Evolutionary conservation across 805 yeast species (phyloP).

Genomic region (Debaryomyces maramus): DNA sequence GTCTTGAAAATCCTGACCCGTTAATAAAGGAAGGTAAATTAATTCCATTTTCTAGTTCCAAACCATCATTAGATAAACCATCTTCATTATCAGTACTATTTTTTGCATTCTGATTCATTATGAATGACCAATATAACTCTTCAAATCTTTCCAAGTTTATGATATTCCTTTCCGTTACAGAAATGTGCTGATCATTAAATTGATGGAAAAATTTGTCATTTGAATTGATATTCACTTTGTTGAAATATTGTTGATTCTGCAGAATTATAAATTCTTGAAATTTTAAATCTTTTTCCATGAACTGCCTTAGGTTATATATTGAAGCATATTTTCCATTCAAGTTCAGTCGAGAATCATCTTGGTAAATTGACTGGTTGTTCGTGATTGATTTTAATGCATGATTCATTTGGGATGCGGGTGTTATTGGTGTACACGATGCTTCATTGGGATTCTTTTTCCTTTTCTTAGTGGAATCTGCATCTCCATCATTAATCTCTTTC

Average conservation of each 20-base stretch:
- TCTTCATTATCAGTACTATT: constrained; percentile 4
- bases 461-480: background rate
- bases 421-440: constrained; percentile 11
- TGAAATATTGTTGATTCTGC: constrained; percentile 12
- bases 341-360: constrained; percentile 19
- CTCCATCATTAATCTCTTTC: constrained; percentile 10
- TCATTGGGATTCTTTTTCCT: constrained; percentile 4
- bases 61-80: constrained; percentile 23
- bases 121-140: constrained; percentile 42
- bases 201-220: constrained; percentile 5
- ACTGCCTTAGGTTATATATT: constrained; percentile 55
- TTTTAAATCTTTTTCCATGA: constrained; percentile 54
- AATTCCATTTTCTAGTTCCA: constrained; percentile 28
- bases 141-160: constrained; percentile 32
- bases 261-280: constrained; percentile 34
- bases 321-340: constrained; percentile 43
- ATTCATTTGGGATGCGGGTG: constrained; percentile 19
- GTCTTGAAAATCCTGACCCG: constrained; percentile 35
- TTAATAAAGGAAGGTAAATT: constrained; percentile 28
- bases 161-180: constrained; percentile 13
- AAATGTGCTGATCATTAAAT: constrained; percentile 6
- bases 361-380: constrained; percentile 10
- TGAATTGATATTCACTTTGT: constrained; percentile 4
- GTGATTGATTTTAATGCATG: constrained; percentile 12
- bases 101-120: constrained; percentile 18